Evolutionary conservation across 495 filamentous ascomycete genomes (phyloP), one percentile per base, ranked within the genome.

Genomic region (Geopyxis carbonaria): DNA sequence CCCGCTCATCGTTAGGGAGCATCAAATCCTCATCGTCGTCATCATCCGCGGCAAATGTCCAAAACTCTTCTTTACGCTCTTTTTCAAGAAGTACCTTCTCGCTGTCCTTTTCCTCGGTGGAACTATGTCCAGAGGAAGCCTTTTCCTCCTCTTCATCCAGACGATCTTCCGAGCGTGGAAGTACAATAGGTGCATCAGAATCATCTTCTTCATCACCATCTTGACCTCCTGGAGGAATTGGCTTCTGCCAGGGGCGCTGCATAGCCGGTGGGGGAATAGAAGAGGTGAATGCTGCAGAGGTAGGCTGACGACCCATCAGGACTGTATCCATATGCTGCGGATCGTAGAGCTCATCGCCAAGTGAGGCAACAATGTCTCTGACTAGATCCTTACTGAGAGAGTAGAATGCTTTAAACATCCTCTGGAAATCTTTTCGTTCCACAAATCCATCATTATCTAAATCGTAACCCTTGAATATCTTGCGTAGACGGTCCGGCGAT

Each of bases 361-460:
- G 67, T 2, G 72, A 73, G 16, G 80, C 76, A 30, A 93, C 66
- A 48, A 92, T 77, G 45, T 94, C 84, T 32, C 69, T 68, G 24
- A 85, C 82, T 47, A 91, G 71, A 51, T 92, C 77, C 46, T 81
- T 76, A 51, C 76, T 87, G 1, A 93, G 67, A 3, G 77, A 72
- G 54, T 93, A 93, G 53, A 81, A 89, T 1, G 85, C 84, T 14
- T 80, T 67, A 63, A 95, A 93, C 54, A 99, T 75, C 16, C 84
- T 76, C 18, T 94, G 61, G 48, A 93, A 93, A 57, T 99, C 91
- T 33, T 80, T 78, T 5, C 91, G 67, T 47, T 76, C 77, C 14
- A 94, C 75, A 46, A 66, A 93, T 16, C 87, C 89, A 59, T 99
- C 87, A 3, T 70, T 69, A 46, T 99, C 79, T 35, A 93, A 69